Conservation (phyloP, 2,329 filamentous ascomycete genomes). For the Westerdykella ornata region DNA sequence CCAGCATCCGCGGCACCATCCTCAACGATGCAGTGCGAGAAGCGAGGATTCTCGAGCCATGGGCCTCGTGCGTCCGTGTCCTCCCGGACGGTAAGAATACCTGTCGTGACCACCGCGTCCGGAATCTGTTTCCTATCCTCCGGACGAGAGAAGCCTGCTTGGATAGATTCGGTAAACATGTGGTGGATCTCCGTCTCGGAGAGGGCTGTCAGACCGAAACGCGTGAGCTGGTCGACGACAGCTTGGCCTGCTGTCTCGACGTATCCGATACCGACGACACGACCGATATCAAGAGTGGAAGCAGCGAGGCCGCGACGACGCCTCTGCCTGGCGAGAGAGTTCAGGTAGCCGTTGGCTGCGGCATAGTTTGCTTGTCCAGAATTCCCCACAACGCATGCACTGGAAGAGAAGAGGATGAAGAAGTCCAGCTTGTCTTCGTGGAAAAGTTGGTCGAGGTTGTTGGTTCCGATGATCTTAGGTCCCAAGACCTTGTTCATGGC, state of each 20-base stretch:
- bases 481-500: not conserved
- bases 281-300: constrained; percentile 36
- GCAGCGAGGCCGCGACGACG: constrained; percentile 34
- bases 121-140: constrained; percentile 1
- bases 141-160: constrained; percentile 2
- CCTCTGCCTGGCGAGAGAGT: constrained; percentile 34
- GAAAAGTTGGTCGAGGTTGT: constrained; percentile 11
- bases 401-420: constrained; percentile 21
- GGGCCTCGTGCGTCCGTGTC: constrained; percentile 1
- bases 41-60: constrained; percentile 1
- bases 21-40: constrained; percentile 1
- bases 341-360: constrained; percentile 34
- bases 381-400: constrained; percentile 12
- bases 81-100: not conserved
- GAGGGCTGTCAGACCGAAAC: not conserved
- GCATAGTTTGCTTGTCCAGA: constrained; percentile 13
- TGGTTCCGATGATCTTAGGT: constrained; percentile 15
- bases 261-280: constrained; percentile 41
- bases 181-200: constrained; percentile 13
- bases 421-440: constrained; percentile 11
- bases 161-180: constrained; percentile 12
- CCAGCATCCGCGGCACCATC: not conserved
- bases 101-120: not conserved
- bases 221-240: not conserved
- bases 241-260: constrained; percentile 10